phyloP scores from a whole-genome alignment of 2,329 filamentous ascomycete species.

The Clathrospora elynae region DNA sequence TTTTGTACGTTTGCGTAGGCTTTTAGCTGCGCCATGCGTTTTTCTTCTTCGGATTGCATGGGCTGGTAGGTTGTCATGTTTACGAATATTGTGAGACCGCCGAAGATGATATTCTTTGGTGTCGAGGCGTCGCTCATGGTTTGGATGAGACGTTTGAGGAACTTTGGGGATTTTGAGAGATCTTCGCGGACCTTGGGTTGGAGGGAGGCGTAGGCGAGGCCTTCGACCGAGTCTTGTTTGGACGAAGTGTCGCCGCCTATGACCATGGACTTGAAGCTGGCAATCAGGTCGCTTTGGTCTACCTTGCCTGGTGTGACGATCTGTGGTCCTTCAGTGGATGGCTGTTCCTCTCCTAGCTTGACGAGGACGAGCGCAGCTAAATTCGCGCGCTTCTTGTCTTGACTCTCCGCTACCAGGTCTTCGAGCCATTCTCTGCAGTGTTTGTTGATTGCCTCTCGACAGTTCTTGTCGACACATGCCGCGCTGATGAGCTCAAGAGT shows the following conservation, averaged over 20 bases:
- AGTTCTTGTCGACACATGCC: constrained; percentile 82
- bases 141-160: constrained; percentile 73
- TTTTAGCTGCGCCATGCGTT: constrained; percentile 88
- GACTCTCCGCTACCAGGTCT: constrained; percentile 76
- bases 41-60: constrained; percentile 82
- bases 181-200: constrained; percentile 84
- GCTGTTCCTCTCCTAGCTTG: constrained; percentile 54
- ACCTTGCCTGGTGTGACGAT: constrained; percentile 41
- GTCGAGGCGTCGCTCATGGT: constrained; percentile 54
- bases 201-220: constrained; percentile 87
- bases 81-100: constrained; percentile 80
- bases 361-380: constrained; percentile 61
- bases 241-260: constrained; percentile 62
- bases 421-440: constrained; percentile 88
- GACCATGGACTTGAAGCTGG: constrained; percentile 67
- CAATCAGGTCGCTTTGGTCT: constrained; percentile 56
- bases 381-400: constrained; percentile 61
- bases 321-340: constrained; percentile 34
- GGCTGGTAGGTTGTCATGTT: constrained; percentile 86
- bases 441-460: constrained; percentile 81
- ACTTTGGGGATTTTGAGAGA: constrained; percentile 68
- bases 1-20: constrained; percentile 89
- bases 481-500: constrained; percentile 89
- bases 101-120: constrained; percentile 72
- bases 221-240: constrained; percentile 79